Conservation (phyloP, 1,284 basidiomycete species). For the Xanthoconium separans region DNA sequence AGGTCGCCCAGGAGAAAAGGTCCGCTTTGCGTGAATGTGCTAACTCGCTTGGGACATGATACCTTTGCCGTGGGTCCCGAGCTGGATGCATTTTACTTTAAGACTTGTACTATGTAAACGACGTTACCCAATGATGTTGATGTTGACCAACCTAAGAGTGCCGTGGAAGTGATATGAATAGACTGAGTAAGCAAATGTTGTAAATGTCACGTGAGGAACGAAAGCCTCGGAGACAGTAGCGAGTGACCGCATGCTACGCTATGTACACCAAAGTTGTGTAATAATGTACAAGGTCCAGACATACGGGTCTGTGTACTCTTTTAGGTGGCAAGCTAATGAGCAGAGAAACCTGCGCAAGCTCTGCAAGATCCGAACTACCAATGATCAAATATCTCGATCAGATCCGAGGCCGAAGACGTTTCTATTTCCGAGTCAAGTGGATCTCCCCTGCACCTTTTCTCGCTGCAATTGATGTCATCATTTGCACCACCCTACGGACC, state of each 20-base stretch:
- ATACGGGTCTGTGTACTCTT: too few relatives aligned
- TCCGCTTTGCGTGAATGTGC: constrained; percentile 62
- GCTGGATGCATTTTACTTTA: background rate
- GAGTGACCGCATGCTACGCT: too few relatives aligned
- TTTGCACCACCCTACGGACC: background rate
- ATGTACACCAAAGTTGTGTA: too few relatives aligned
- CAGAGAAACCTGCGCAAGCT: background rate
- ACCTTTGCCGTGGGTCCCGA: too few relatives aligned
- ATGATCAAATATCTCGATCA: background rate
- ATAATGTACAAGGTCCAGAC: too few relatives aligned
- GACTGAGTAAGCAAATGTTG: too few relatives aligned
- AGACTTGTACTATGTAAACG: too few relatives aligned
- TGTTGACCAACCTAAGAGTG: too few relatives aligned
- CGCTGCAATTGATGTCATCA: background rate
- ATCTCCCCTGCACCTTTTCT: background rate
- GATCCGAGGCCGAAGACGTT: background rate
- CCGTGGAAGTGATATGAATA: too few relatives aligned
- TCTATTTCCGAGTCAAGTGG: background rate
- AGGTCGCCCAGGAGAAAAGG: constrained; percentile 81
- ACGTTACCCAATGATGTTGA: too few relatives aligned
- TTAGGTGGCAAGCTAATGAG: background rate
- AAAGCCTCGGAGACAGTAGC: too few relatives aligned
- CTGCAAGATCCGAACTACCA: background rate
- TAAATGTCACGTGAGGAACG: too few relatives aligned
- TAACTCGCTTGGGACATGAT: background rate